Conservation (phyloP, 305 asterid genomes). For the Fraxinus angustifolia region DNA sequence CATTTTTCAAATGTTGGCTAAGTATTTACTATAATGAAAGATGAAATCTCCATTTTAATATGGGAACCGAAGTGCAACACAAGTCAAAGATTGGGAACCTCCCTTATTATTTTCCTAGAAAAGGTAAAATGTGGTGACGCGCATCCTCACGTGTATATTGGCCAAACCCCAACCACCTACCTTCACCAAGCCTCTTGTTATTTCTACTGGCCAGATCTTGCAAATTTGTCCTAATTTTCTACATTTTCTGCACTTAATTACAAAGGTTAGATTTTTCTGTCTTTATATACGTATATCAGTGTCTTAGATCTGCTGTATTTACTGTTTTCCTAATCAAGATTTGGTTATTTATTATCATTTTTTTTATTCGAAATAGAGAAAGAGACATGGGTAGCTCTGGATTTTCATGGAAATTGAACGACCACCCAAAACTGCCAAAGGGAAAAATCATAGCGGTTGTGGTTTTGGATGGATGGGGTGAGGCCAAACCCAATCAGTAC, state of each 20-base stretch:
- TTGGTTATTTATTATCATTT: neutral
- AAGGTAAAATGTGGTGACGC: neutral
- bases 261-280: neutral
- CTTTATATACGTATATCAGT: neutral
- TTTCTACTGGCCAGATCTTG: neutral
- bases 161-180: neutral
- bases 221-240: neutral
- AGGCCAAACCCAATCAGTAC: constrained; percentile 66
- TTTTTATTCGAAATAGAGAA: constrained; percentile 6
- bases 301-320: constrained; percentile 9
- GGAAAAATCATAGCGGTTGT: constrained; percentile 71
- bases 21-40: no score
- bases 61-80: neutral
- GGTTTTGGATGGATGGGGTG: constrained; percentile 97
- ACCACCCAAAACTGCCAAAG: constrained; percentile 77
- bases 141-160: neutral
- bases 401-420: constrained; percentile 76
- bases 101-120: neutral
- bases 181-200: neutral
- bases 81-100: neutral
- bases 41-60: neutral
- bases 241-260: neutral
- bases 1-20: neutral
- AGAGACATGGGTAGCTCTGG: constrained; percentile 71
- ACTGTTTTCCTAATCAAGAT: neutral